Evolutionary conservation across 108 stramenopile species (phyloP), one percentile per base, ranked within the genome.

Genomic region (Cylindrotheca fusiformis): DNA sequence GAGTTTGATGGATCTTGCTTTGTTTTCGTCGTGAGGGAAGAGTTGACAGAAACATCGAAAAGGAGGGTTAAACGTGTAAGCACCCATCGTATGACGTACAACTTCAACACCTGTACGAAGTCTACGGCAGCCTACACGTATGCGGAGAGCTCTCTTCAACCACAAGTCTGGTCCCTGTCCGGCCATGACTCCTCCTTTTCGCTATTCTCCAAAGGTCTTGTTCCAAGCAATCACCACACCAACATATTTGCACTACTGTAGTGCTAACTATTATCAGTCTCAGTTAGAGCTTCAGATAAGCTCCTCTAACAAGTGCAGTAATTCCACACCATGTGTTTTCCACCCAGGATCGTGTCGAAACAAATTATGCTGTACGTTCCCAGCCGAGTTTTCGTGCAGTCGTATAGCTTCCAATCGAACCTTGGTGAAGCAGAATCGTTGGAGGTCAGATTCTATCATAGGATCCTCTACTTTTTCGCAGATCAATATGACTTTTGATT

Each of bases 281-380:
- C n/a, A n/a, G n/a, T n/a, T n/a, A n/a, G n/a, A n/a, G n/a, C n/a
- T n/a, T 58, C 19, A 58, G 30, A 27, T 32, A 20, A 58, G 57
- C 41, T 58, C 57, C 32, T 58, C 57, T 12, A 58, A 12, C 12
- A 58, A 20, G 26, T 58, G 57, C 10, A 31, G 14, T 2, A 58
- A 33, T 12, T 27, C 32, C 26, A 58, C 57, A 3, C 57, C 57
- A 41, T 58, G 57, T 8, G 12, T 58, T n/a, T 58, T 10, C 57
- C 57, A 58, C 23, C 57, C 57, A 2, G 32, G 18, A 58, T 58
- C 57, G 3, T 58, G 5, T 2, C 57, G 57, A 36, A 36, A 58
- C 32, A 32, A 36, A 20, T 36, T 27, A 20, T 58, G 57, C 20
- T 58, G 57, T 19, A 58, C 32, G 19, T 58, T 58, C 4, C 57